Conservation (phyloP, 495 filamentous ascomycete genomes). For the Corynascus novoguineensis region DNA sequence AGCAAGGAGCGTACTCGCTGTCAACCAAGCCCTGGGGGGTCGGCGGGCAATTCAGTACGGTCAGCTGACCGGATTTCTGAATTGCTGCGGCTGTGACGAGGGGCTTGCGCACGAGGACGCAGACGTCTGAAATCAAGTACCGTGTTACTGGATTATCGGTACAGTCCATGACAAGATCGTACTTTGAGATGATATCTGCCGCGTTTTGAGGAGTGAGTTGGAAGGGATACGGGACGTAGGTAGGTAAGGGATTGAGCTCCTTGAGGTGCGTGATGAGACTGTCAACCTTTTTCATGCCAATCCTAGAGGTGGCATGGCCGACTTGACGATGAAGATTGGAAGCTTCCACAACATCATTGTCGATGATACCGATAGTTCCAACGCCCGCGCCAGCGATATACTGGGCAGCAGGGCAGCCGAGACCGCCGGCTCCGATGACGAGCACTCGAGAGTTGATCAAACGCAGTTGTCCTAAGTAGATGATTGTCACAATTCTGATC, state of each 20-base stretch:
- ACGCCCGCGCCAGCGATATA: constrained; percentile 88
- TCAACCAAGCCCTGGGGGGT: constrained; percentile 34
- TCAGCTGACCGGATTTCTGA: constrained; percentile 81
- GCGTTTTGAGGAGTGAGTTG: constrained; percentile 63
- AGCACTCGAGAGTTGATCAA: constrained; percentile 67
- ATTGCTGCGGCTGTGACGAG: constrained; percentile 85
- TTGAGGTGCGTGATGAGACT: constrained; percentile 64
- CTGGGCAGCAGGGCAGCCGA: constrained; percentile 85
- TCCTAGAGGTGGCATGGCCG: constrained; percentile 60
- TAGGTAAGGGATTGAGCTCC: constrained; percentile 62
- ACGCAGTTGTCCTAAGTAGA: constrained; percentile 62
- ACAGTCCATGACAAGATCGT: constrained; percentile 88
- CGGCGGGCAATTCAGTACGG: constrained; percentile 69
- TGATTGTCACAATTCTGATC: constrained; percentile 11
- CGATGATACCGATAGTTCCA: constrained; percentile 75
- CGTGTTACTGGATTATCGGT: constrained; percentile 88
- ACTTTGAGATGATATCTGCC: constrained; percentile 54
- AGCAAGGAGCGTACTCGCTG: constrained; percentile 63
- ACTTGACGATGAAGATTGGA: constrained; percentile 96
- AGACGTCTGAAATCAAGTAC: constrained; percentile 88
- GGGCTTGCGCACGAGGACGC: constrained; percentile 70
- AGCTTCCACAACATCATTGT: constrained; percentile 79
- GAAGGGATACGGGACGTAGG: constrained; percentile 53
- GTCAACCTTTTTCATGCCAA: constrained; percentile 77
- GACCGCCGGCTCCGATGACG: constrained; percentile 84